Evolutionary conservation across 1,284 basidiomycete species (phyloP).

Genomic region (Cerrena zonata): DNA sequence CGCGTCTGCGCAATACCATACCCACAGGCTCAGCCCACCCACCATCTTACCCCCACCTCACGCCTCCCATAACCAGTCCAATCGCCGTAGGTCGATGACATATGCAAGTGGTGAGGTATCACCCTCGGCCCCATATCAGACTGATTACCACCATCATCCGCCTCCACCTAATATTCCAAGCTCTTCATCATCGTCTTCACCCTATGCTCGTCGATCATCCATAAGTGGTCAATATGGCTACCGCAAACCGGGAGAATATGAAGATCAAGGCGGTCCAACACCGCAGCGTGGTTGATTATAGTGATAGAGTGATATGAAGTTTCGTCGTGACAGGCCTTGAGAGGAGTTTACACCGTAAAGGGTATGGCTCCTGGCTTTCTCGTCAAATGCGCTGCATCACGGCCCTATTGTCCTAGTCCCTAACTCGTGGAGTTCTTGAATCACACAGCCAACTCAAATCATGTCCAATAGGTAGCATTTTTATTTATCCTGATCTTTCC

Average conservation of each 20-base stretch:
- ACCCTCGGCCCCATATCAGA: slow-evolving; percentile 2
- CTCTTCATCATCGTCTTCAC: neutral
- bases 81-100: slow-evolving; percentile 21
- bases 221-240: neutral
- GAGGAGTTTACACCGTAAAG: neutral
- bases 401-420: too few species aligned
- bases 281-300: neutral
- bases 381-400: too few species aligned
- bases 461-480: too few species aligned
- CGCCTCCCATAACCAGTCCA: slow-evolving; percentile 14
- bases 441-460: too few species aligned
- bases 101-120: slow-evolving; percentile 10
- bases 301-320: neutral
- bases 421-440: too few species aligned
- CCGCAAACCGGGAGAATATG: neutral
- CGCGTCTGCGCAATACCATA: slow-evolving; percentile 41
- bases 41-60: slow-evolving; percentile 11
- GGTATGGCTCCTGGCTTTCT: neutral
- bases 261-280: neutral
- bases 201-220: neutral
- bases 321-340: neutral
- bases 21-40: slow-evolving; percentile 27
- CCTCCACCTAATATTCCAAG: neutral
- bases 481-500: too few species aligned
- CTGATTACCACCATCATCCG: slow-evolving; percentile 3